These are phyloP conservation scores for Tulasnella sp. DNA, from an alignment of 768 basidiomycete species.

Conservation along the genomic window DNA sequence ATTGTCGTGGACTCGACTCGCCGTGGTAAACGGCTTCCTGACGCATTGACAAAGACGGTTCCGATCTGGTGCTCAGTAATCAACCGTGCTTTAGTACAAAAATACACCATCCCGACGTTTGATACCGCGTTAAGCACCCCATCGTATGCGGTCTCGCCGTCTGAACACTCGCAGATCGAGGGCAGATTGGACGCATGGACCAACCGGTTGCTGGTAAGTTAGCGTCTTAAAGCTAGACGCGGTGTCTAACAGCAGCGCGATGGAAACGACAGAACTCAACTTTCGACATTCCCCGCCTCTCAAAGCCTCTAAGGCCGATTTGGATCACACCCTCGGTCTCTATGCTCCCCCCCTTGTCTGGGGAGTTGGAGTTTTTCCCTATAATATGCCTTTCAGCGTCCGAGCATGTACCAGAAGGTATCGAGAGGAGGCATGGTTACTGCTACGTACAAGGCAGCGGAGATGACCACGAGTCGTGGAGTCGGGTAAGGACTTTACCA, in stretches of 20 bases:
- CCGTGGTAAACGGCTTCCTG: slow-evolving; percentile 87
- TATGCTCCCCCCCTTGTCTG: slow-evolving; percentile 37
- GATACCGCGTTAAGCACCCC: slow-evolving; percentile 61
- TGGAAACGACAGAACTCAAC: slow-evolving; percentile 50
- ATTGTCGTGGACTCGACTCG: slow-evolving; percentile 89
- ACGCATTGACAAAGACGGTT: slow-evolving; percentile 86
- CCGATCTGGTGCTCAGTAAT: slow-evolving; percentile 93
- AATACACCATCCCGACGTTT: slow-evolving; percentile 8
- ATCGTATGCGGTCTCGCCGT: slow-evolving; percentile 38
- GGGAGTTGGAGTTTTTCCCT: slow-evolving; percentile 44
- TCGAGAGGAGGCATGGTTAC: slow-evolving; percentile 64
- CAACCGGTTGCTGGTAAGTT: slow-evolving; percentile 51
- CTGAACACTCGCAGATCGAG: slow-evolving; percentile 75
- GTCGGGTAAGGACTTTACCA: slow-evolving; percentile 43
- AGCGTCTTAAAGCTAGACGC: background rate
- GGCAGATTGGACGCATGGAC: slow-evolving; percentile 60
- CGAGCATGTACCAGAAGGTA: slow-evolving; percentile 50
- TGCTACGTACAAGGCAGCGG: slow-evolving; percentile 90
- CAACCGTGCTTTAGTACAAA: slow-evolving; percentile 48
- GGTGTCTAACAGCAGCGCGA: background rate
- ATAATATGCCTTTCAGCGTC: slow-evolving; percentile 85
- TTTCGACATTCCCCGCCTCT: slow-evolving; percentile 54
- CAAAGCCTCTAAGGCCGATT: slow-evolving; percentile 66
- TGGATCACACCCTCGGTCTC: slow-evolving; percentile 77
- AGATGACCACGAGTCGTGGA: slow-evolving; percentile 91